phyloP scores from a whole-genome alignment of 106 monocot species.

The Xerophyta viscosa region DNA sequence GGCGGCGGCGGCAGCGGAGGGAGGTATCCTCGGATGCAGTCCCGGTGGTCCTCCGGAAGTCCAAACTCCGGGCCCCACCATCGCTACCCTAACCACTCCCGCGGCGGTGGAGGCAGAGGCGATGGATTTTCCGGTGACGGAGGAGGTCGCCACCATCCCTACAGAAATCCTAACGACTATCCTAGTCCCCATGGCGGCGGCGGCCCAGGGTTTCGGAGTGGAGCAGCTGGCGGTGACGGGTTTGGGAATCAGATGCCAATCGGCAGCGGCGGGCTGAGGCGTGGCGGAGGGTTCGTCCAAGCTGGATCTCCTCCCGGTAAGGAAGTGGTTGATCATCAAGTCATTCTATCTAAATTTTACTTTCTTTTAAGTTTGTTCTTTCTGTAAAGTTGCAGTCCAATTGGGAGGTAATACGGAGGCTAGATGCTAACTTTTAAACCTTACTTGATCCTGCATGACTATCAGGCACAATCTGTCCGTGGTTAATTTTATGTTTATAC shows the following conservation, averaged over 20 bases:
- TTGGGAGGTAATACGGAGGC: too few species aligned
- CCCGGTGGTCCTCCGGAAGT: slow-evolving; percentile 61
- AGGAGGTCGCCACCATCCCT: slow-evolving; percentile 46
- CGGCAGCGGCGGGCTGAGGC: slow-evolving; percentile 34
- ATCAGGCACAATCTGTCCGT: too few species aligned
- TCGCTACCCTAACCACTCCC: slow-evolving; percentile 15
- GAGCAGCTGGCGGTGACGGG: slow-evolving; percentile 17
- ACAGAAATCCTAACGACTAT: slow-evolving; percentile 35
- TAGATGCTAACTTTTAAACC: too few species aligned
- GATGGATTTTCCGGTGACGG: slow-evolving; percentile 21
- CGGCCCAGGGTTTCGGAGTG: slow-evolving; percentile 24
- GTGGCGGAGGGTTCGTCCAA: slow-evolving; percentile 13
- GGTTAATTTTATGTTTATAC: too few species aligned
- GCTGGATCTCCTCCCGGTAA: slow-evolving; percentile 35
- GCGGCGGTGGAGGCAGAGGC: slow-evolving; percentile 19
- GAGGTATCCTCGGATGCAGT: slow-evolving; percentile 20
- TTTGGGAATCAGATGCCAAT: slow-evolving; percentile 20
- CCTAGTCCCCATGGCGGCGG: slow-evolving; percentile 16
- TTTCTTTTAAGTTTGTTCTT: too few species aligned
- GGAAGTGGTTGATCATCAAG: too few species aligned
- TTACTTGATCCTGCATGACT: too few species aligned
- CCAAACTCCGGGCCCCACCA: slow-evolving; percentile 24
- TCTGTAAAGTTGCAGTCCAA: too few species aligned
- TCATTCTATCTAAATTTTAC: too few species aligned
- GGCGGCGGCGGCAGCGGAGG: slow-evolving; percentile 26